phyloP scores from a whole-genome alignment of 805 yeast species.

The Ogataea nitratoaversa region DNA sequence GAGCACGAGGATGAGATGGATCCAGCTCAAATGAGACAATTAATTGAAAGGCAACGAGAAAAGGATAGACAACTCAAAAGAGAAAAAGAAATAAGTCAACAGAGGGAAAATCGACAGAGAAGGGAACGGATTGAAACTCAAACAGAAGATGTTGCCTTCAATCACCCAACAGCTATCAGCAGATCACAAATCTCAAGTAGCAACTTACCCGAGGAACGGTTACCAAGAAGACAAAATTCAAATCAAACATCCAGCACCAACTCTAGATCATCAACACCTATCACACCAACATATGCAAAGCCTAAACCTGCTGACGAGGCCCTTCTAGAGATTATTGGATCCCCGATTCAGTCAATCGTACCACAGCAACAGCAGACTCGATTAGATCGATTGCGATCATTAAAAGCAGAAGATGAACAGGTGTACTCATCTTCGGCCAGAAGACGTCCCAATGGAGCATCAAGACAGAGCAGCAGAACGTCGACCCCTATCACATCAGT shows the following conservation, averaged over 20 bases:
- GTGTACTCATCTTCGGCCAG: conserved; percentile 27
- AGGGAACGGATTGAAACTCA: conserved; percentile 13
- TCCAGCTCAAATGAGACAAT: conserved; percentile 36
- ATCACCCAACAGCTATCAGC: too few species aligned
- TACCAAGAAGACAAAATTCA: conserved; percentile 24
- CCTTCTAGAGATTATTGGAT: conserved; percentile 29
- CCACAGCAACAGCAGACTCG: conserved; percentile 2
- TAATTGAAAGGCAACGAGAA: conserved; percentile 38
- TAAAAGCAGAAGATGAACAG: conserved; percentile 13
- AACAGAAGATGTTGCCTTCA: conserved; percentile 3
- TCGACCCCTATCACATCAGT: conserved; percentile 1
- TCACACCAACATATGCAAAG: conserved; percentile 1
- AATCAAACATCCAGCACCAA: not conserved
- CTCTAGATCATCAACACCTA: not conserved
- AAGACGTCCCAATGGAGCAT: conserved; percentile 11
- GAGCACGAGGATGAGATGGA: conserved; percentile 46
- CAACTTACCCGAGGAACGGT: conserved; percentile 11
- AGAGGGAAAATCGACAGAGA: conserved; percentile 3
- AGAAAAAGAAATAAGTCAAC: conserved; percentile 15
- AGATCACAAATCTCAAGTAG: not conserved
- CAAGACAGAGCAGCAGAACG: conserved; percentile 6
- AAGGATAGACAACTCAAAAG: conserved; percentile 27
- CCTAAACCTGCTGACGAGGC: conserved; percentile 19
- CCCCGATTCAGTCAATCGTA: too few species aligned
- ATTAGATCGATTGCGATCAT: conserved; percentile 9